Base-by-base conservation (phyloP, 768 basidiomycete species). In the Dioszegia aurantiaca region DNA sequence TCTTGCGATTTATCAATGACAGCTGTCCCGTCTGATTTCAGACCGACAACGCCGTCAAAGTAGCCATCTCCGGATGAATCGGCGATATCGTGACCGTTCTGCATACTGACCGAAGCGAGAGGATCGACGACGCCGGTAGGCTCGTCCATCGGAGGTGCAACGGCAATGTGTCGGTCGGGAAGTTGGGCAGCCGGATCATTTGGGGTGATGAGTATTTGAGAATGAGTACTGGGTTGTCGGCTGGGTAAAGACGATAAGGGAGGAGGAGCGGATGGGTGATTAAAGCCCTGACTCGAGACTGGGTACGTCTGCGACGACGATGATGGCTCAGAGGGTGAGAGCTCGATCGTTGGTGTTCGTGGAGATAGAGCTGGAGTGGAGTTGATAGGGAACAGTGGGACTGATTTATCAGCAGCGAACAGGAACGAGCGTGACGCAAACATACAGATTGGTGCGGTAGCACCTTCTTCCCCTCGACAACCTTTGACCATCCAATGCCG, bases 401-500 rank as follows among this genome's bases (percentile, higher is more conserved):
- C 68, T 66, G 61, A 26, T 42, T 17, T 5, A 27, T 55, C 46
- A 61, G 42, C 39, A 14, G n/a, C 26, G 26, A 8, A 37, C 57
- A 19, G 8, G 6, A 27, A n/a, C 33, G 1, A 28, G 19, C 26
- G n/a, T 12, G 41, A 1, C 21, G n/a, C 28, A 37, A 16, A 66
- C 63, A 44, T 54, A 67, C 68, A 61, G 53, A 73, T 70, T 2
- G 64, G 64, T 21, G 71, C 68, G n/a, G 71, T 70, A 31, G 68
- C 71, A 2, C 71, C 70, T 21, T 68, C 69, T 51, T 69, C 67
- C 11, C 64, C 73, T 58, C 68, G 60, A 57, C 77, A 78, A 1
- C 75, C 73, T 62, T 77, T 77, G 58, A 77, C 76, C 10, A 77
- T 56, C 73, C 76, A 76, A 60, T 78, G 77, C 40, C 76, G 58